Evolutionary conservation across 257 asterid species (phyloP).

Genomic region (Capsicum baccatum): DNA sequence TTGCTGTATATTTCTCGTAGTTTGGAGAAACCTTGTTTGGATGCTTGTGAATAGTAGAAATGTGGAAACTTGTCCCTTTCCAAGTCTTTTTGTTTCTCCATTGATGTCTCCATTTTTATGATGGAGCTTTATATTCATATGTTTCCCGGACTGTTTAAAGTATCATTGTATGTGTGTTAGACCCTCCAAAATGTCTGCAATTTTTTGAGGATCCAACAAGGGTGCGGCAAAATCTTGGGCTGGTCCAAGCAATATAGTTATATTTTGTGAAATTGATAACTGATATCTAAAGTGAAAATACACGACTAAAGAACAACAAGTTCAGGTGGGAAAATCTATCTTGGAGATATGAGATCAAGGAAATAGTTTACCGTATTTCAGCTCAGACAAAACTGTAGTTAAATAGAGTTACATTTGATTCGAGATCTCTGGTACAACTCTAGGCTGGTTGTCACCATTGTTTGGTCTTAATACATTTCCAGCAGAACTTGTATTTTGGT

Average conservation of each 20-base stretch:
- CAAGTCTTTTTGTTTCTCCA: neutral
- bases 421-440: neutral
- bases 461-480: neutral
- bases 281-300: neutral
- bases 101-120: neutral
- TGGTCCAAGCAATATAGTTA: neutral
- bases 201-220: neutral
- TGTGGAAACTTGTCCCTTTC: constrained; percentile 1
- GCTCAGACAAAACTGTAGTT: neutral
- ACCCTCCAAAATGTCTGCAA: neutral
- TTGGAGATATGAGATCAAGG: neutral
- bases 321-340: neutral
- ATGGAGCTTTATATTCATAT: neutral
- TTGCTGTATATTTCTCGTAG: neutral
- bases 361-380: neutral
- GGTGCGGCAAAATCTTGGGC: neutral
- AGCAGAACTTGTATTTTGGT: neutral
- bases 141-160: neutral
- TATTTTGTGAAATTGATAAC: neutral
- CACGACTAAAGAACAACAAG: neutral
- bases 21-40: neutral
- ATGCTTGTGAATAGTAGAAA: neutral
- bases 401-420: neutral
- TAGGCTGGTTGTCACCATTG: neutral
- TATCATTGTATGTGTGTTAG: neutral